These are phyloP conservation scores for Chenopodium quinoa DNA, from an alignment of 148 eudicot genomes.

Conservation along the genomic window DNA sequence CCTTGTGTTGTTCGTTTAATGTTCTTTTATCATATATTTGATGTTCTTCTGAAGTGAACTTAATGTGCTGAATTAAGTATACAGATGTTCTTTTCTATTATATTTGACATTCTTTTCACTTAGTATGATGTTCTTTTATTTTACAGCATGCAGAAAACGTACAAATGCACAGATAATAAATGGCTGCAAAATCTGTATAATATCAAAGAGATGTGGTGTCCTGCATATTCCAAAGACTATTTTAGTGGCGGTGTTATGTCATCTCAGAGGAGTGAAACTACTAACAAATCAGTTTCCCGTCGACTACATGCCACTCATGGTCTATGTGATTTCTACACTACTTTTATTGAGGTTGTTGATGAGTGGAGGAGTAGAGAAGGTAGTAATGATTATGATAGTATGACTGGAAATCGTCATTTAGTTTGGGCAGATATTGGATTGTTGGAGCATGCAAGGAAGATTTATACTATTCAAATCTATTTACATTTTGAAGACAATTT, in stretches of 20 bases:
- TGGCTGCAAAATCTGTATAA: background rate
- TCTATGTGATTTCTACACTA: background rate
- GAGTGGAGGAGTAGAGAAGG: background rate
- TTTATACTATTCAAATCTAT: too few species aligned
- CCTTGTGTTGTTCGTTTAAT: too few species aligned
- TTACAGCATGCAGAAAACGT: background rate
- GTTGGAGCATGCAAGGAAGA: too few species aligned
- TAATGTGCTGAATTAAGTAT: too few species aligned
- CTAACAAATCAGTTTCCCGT: background rate
- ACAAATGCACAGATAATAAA: background rate
- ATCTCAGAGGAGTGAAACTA: background rate
- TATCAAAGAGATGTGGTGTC: background rate
- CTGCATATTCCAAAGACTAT: background rate
- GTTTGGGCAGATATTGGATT: too few species aligned
- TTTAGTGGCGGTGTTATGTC: background rate
- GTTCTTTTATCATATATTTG: too few species aligned
- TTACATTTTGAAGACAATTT: too few species aligned
- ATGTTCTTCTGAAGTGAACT: too few species aligned
- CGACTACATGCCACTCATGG: background rate
- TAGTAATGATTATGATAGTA: background rate
- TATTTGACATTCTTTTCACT: too few species aligned
- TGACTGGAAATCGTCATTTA: too few species aligned
- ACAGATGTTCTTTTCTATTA: too few species aligned
- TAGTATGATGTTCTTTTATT: background rate
- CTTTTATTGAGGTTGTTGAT: background rate